Evolutionary conservation across 2,329 filamentous ascomycete species (phyloP).

Genomic region (Aspergillus spinulosporus): DNA sequence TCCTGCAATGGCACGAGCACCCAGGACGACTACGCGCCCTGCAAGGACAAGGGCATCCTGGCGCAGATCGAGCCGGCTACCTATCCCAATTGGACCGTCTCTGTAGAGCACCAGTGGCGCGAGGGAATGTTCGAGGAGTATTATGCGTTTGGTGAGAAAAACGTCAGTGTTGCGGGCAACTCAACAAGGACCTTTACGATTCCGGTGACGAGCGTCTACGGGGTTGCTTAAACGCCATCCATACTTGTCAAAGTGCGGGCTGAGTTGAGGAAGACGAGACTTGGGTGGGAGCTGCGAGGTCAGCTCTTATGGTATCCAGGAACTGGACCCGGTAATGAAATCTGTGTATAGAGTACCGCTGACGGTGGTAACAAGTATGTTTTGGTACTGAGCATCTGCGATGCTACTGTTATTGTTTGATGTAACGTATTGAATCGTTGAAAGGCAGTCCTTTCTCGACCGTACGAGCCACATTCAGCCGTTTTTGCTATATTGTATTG

Average conservation of each 20-base stretch:
- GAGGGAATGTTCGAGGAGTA: constrained; percentile 20
- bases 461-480: too few species aligned
- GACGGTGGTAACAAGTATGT: not conserved
- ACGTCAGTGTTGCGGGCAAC: constrained; percentile 23
- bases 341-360: too few species aligned
- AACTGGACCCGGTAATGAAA: not conserved
- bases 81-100: constrained; percentile 30
- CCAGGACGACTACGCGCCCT: constrained; percentile 24
- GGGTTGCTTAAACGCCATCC: constrained; percentile 25
- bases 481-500: too few species aligned
- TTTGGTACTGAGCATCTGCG: not conserved
- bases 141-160: constrained; percentile 23
- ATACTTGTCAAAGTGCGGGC: too few species aligned
- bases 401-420: not conserved
- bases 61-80: constrained; percentile 23
- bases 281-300: not conserved
- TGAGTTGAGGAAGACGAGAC: not conserved
- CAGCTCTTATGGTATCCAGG: not conserved
- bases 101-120: constrained; percentile 31
- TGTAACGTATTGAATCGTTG: not conserved
- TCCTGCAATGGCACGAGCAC: constrained; percentile 32
- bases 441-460: too few species aligned
- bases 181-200: constrained; percentile 24
- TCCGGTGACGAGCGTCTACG: constrained; percentile 26
- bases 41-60: constrained; percentile 25